phyloP scores from a whole-genome alignment of 2,329 filamentous ascomycete genomes.

The Sporothrix euskadiensis region DNA sequence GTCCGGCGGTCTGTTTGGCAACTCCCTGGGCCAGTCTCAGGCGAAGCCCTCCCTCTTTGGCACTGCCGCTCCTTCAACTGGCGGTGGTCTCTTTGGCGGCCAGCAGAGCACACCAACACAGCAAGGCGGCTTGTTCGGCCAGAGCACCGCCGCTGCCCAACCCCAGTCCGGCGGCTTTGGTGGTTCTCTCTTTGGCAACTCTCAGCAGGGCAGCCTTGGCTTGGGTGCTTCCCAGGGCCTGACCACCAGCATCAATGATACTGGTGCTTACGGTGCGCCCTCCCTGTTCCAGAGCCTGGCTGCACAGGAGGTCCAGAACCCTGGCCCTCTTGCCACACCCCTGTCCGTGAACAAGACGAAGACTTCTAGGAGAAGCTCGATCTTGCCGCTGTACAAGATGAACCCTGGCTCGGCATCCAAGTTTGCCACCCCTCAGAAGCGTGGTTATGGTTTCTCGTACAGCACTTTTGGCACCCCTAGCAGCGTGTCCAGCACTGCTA shows the following conservation, averaged over 20 bases:
- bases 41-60: constrained; percentile 60
- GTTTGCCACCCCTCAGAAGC: constrained; percentile 79
- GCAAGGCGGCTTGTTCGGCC: constrained; percentile 49
- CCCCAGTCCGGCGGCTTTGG: constrained; percentile 49
- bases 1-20: constrained; percentile 48
- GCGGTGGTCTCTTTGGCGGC: constrained; percentile 57
- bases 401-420: constrained; percentile 78
- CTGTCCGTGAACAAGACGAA: constrained; percentile 73
- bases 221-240: constrained; percentile 62
- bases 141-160: constrained; percentile 51
- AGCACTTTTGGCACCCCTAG: constrained; percentile 84
- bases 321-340: constrained; percentile 89
- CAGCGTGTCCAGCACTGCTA: constrained; percentile 65
- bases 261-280: constrained; percentile 86
- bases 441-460: constrained; percentile 89
- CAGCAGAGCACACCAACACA: constrained; percentile 45
- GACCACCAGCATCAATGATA: constrained; percentile 76
- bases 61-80: constrained; percentile 45
- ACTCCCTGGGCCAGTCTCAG: constrained; percentile 50
- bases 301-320: constrained; percentile 64
- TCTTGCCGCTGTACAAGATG: constrained; percentile 83
- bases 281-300: constrained; percentile 78
- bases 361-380: constrained; percentile 69
- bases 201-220: constrained; percentile 44
- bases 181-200: constrained; percentile 61